A percentile compares a stretch with the other conserved stretches of the same genome.
phyloP scores from a whole-genome alignment of 2,329 filamentous ascomycete genomes.

The Myriosclerotinia duriaeana region DNA sequence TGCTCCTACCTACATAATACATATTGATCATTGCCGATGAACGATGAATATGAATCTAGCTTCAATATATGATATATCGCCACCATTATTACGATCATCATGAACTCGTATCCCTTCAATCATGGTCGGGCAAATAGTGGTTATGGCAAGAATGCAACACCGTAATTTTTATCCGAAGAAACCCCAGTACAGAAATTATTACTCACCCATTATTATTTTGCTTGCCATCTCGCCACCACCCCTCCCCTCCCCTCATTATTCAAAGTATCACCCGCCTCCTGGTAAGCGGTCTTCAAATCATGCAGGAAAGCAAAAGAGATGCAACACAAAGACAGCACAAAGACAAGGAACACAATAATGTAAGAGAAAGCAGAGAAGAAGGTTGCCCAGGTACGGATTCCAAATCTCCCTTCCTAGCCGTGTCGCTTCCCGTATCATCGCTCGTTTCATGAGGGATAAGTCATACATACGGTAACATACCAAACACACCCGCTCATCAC shows the following conservation, averaged over 20 bases:
- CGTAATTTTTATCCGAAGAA: not conserved
- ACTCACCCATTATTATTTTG: conserved; percentile 5
- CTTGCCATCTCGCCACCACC: not conserved
- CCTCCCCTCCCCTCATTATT: conserved; percentile 3
- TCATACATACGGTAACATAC: not conserved
- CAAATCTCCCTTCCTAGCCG: not conserved
- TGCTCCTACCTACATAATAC: too few species aligned
- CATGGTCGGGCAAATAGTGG: conserved; percentile 11
- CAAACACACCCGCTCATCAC: not conserved
- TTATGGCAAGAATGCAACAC: conserved; percentile 1
- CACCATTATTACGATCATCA: conserved; percentile 1
- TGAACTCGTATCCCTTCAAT: not conserved
- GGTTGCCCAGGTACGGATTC: not conserved
- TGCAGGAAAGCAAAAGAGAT: not conserved
- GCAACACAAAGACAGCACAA: conserved; percentile 4
- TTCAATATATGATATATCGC: conserved; percentile 9
- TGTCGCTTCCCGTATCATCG: conserved; percentile 15
- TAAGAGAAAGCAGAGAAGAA: not conserved
- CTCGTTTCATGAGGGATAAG: conserved; percentile 9
- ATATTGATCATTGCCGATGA: not conserved
- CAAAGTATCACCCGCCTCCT: conserved; percentile 10
- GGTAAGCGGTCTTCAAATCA: not conserved
- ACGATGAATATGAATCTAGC: not conserved
- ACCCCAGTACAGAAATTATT: conserved; percentile 2
- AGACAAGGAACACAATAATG: too few species aligned